Conservation (phyloP, 345 rosid genomes). For the Acer campestre region DNA sequence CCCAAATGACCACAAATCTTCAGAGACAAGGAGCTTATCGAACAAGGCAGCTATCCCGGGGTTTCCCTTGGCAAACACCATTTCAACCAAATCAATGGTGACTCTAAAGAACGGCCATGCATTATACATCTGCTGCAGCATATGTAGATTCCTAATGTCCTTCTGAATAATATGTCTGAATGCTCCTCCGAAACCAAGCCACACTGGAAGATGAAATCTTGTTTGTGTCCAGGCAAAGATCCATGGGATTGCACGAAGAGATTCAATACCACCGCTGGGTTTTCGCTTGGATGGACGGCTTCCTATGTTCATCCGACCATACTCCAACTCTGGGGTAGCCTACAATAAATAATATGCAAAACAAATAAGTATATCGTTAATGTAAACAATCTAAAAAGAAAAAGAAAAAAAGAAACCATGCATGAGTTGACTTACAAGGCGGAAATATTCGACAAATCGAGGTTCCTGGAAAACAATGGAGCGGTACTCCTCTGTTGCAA, state of each 20-base stretch:
- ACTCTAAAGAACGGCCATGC: constrained; percentile 96
- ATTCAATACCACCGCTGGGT: constrained; percentile 95
- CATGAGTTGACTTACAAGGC: constrained; percentile 62
- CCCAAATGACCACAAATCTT: constrained; percentile 79
- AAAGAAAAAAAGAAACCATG: neutral
- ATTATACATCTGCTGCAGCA: constrained; percentile 90
- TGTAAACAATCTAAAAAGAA: neutral
- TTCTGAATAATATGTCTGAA: constrained; percentile 69
- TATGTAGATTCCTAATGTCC: constrained; percentile 71
- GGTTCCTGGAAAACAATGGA: constrained; percentile 91
- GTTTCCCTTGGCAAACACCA: constrained; percentile 99
- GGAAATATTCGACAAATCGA: constrained; percentile 94
- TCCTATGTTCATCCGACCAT: constrained; percentile 98
- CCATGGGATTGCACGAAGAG: constrained; percentile 99
- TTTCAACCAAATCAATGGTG: constrained; percentile 93
- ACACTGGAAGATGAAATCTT: constrained; percentile 95
- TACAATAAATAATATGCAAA: constrained; percentile 35
- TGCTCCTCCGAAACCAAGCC: constrained; percentile 97
- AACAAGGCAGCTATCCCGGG: constrained; percentile 86
- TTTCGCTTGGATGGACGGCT: constrained; percentile 96
- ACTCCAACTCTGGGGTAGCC: constrained; percentile 99
- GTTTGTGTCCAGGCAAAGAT: constrained; percentile 99
- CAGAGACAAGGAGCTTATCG: constrained; percentile 87
- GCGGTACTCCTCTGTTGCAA: constrained; percentile 92
- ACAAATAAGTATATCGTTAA: constrained; percentile 7